phyloP scores from a whole-genome alignment of 306 rosid genomes.

The Vigna angularis region DNA sequence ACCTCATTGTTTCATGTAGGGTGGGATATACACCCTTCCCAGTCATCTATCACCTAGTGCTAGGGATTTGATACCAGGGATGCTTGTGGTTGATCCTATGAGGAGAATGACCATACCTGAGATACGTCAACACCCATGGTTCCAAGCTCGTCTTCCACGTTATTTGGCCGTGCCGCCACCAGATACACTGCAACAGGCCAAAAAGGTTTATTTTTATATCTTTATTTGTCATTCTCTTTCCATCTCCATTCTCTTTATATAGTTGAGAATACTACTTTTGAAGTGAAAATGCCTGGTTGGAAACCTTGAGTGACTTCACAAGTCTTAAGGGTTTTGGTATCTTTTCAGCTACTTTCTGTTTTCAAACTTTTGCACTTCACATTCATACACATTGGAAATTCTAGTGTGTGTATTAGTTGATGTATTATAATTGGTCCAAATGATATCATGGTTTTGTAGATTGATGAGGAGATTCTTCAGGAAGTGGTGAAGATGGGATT shows the following conservation, averaged over 20 bases:
- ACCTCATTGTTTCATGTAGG: conserved; percentile 56
- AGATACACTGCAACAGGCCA: conserved; percentile 76
- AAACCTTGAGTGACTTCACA: conserved; percentile 5
- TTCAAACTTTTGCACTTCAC: conserved; percentile 10
- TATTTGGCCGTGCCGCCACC: conserved; percentile 94
- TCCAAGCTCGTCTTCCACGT: conserved; percentile 93
- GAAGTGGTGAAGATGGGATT: conserved; percentile 89
- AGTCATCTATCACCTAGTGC: conserved; percentile 90
- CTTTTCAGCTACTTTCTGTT: conserved; percentile 25
- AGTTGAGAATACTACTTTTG: conserved; percentile 2
- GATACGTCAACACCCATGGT: conserved; percentile 94
- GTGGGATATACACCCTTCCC: conserved; percentile 92
- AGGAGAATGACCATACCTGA: conserved; percentile 92
- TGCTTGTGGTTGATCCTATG: conserved; percentile 95
- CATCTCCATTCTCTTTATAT: not conserved
- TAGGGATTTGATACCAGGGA: conserved; percentile 84
- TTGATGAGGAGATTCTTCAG: conserved; percentile 87
- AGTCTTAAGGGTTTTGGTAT: conserved; percentile 17
- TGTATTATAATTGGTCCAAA: conserved; percentile 21
- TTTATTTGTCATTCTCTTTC: not conserved
- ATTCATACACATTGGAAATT: conserved; percentile 8
- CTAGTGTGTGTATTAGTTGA: conserved; percentile 3
- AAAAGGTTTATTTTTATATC: conserved; percentile 61
- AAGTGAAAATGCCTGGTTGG: conserved; percentile 21
- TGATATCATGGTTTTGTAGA: conserved; percentile 59